Evolutionary conservation across 2,329 filamentous ascomycete genomes (phyloP), one percentile per base, ranked within the genome.

Genomic region (Aspergillus nomiae): DNA sequence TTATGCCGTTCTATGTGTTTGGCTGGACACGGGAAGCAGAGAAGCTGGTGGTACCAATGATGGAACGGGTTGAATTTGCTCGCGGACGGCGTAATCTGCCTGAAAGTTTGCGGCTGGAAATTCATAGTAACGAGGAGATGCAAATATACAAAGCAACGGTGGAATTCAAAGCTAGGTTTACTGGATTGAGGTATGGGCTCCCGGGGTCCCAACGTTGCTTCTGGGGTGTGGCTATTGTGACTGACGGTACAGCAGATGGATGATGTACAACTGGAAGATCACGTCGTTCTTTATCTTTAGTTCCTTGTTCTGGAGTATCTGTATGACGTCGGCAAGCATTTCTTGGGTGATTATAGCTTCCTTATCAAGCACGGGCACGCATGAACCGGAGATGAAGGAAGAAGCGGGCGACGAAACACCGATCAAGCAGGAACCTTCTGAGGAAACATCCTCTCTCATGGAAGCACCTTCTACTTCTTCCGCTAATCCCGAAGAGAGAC

Each of bases 181-280:
- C 85, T 12, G 94, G 94, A 0, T 76, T 97, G 64, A 83, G 86
- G 74, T 86, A 79, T 68, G 76, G 76, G 63, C 34, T 56, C 53
- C 16, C 30, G 34, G 34, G n/a, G 46, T 2, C 14, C 14, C 19
- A 34, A 36, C 41, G 21, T 53, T 12, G 10, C 34, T 53, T 61
- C 30, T 19, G 45, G 45, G 9, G 19, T 51, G 53, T 28, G 46
- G 24, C 51, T 55, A 53, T 24, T 26, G 16, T 24, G 36, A 56
- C 72, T 75, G 62, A 76, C 58, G 34, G 16, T 24, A 38, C 59
- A 21, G 58, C 63, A 83, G 90, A 56, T 95, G 91, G 87, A 71
- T 94, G 60, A 96, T 99, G 91, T 95, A 95, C 71, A 89, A 92
- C 65, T 90, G 94, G 79, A 87, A 90, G 14, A 72, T 95, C 41